Evolutionary conservation across 352 stramenopile species (phyloP), one percentile per base, ranked within the genome.

Genomic region (Sclerospora graminicola): DNA sequence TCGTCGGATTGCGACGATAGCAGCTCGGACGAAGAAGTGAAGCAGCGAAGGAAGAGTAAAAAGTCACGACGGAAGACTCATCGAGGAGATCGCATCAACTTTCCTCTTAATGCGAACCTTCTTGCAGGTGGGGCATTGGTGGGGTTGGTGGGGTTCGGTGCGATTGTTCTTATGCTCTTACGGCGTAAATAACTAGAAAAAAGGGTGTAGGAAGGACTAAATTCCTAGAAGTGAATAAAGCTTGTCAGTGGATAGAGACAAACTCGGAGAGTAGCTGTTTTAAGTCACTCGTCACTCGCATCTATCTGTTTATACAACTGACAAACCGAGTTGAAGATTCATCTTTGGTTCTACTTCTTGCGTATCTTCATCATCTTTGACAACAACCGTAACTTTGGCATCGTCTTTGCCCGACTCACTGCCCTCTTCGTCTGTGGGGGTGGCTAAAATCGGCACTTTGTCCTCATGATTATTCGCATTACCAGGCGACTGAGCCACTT

Each of bases 131-230:
- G 51, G 11, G 68, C 55, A 16, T n/a, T n/a, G n/a, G 52, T 50
- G 1, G 73, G 69, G 24, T 31, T 70, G 21, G 35, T 82, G 10
- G 62, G 68, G 43, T 29, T 86, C 11, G 62, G 72, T 11, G 59
- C 65, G 7, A 59, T 69, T 8, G 68, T 64, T 13, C 46, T 87
- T 37, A 63, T 79, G 47, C 53, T 89, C 28, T 47, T 89, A 36
- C 66, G 67, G 23, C 73, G 75, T 41, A 89, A 85, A 51, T 80
- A 77, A 56, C 30, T 13, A 35, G 21, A 26, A 26, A 40, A 16
- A 1, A 26, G 29, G 18, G 13, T 18, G 5, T 9, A 33, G 15
- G 30, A 7, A 35, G 13, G 30, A 35, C 2, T n/a, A 35, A n/a
- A 6, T n/a, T 15, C 5, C n/a, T 35, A 14, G 19, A 11, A 14